Evolutionary conservation across 2,329 filamentous ascomycete species (phyloP).

Genomic region (Alternaria ventricosa): DNA sequence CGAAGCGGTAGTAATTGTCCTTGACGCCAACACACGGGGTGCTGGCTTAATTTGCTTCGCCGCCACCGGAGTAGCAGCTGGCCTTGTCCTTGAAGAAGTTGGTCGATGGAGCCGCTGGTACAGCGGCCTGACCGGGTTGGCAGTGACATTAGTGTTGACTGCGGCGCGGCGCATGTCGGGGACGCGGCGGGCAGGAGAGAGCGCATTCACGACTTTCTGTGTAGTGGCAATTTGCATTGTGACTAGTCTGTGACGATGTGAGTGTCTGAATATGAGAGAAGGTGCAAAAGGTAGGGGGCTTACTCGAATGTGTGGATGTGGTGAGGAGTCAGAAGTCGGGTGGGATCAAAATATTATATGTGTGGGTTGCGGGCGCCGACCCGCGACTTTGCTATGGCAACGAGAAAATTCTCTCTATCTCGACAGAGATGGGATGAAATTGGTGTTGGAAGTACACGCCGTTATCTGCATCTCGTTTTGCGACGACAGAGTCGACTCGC

Average conservation of each 20-base stretch:
- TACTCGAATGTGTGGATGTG: background rate
- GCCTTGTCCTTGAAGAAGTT: background rate
- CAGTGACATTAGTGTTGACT: conserved; percentile 3
- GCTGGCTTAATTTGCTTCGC: background rate
- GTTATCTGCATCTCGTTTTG: background rate
- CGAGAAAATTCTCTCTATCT: background rate
- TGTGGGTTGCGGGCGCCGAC: background rate
- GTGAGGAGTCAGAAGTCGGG: background rate
- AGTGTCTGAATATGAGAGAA: background rate
- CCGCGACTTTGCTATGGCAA: background rate
- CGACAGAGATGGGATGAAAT: background rate
- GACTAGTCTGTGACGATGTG: background rate
- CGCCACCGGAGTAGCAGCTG: background rate
- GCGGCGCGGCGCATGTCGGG: conserved; percentile 2
- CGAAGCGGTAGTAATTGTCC: background rate
- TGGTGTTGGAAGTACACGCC: background rate
- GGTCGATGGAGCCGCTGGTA: conserved; percentile 5
- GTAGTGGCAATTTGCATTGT: background rate
- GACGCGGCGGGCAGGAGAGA: conserved; percentile 2
- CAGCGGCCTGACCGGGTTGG: background rate
- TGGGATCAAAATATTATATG: background rate
- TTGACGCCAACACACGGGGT: background rate
- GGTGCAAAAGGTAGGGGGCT: background rate
- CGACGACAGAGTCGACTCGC: background rate
- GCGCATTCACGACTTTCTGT: background rate